Evolutionary conservation across 1,284 basidiomycete genomes (phyloP).

Genomic region (Tilletia caries): DNA sequence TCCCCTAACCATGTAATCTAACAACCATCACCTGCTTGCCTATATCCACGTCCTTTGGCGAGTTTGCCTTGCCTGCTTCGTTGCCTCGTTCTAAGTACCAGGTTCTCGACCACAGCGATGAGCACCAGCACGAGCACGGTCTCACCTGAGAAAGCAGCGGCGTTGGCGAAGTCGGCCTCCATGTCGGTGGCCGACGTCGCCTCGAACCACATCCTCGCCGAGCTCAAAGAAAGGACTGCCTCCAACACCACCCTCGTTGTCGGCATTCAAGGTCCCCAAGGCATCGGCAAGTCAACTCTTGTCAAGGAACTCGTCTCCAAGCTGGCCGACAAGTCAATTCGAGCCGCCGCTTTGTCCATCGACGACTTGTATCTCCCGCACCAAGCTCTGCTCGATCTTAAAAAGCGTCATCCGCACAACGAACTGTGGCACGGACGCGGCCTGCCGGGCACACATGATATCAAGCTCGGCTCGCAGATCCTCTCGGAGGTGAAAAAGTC

Average conservation of each 20-base stretch:
- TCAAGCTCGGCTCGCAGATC: slow-evolving; percentile 63
- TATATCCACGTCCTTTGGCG: no score
- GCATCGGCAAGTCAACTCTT: slow-evolving; percentile 38
- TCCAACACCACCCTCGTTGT: slow-evolving; percentile 57
- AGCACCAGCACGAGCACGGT: not conserved
- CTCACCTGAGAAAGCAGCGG: no score
- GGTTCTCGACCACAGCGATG: no score
- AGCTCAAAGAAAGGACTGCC: not conserved
- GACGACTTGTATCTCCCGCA: slow-evolving; percentile 75
- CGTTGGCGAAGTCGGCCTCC: not conserved
- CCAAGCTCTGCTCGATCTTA: slow-evolving; percentile 61
- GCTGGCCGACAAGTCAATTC: not conserved
- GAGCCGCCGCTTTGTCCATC: slow-evolving; percentile 5
- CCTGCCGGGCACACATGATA: slow-evolving; percentile 82
- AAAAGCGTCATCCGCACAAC: slow-evolving; percentile 63
- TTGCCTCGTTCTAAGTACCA: no score
- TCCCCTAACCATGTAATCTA: no score
- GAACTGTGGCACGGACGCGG: slow-evolving; percentile 71
- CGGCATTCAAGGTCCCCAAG: slow-evolving; percentile 78
- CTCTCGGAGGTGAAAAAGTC: slow-evolving; percentile 58
- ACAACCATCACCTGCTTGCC: no score
- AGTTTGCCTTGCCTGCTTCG: no score
- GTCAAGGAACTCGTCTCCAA: not conserved
- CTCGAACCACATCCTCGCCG: not conserved
- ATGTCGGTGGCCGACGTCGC: not conserved